Evolutionary conservation across 2,329 filamentous ascomycete genomes (phyloP).

Genomic region (Diaporthe sp.): DNA sequence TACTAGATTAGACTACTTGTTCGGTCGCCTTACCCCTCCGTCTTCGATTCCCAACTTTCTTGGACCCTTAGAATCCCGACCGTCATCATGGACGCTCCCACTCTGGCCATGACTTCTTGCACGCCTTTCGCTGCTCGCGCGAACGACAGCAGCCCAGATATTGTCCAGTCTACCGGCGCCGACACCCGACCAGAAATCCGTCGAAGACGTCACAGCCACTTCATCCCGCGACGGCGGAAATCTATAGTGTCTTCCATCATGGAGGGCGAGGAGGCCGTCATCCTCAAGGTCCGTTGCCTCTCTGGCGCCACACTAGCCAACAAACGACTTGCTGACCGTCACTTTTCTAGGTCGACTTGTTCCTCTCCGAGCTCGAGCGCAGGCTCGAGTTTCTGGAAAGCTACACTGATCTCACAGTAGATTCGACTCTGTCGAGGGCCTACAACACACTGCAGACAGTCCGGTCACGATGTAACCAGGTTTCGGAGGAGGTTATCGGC

Average conservation of each 20-base stretch:
- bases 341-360: slow-evolving; percentile 75
- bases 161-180: slow-evolving; percentile 30
- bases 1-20: not conserved
- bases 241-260: slow-evolving; percentile 73
- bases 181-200: slow-evolving; percentile 53
- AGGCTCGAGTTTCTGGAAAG: slow-evolving; percentile 90
- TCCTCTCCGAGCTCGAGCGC: slow-evolving; percentile 87
- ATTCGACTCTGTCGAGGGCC: slow-evolving; percentile 86
- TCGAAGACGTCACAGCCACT: slow-evolving; percentile 70
- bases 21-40: not conserved
- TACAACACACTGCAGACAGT: slow-evolving; percentile 90
- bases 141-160: slow-evolving; percentile 51
- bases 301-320: slow-evolving; percentile 26
- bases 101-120: slow-evolving; percentile 38
- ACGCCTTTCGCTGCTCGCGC: slow-evolving; percentile 3
- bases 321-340: slow-evolving; percentile 16
- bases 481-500: slow-evolving; percentile 90
- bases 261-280: slow-evolving; percentile 73
- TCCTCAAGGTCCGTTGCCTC: slow-evolving; percentile 64
- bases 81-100: slow-evolving; percentile 31
- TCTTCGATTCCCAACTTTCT: not conserved
- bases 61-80: not conserved
- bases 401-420: slow-evolving; percentile 86
- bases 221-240: slow-evolving; percentile 66
- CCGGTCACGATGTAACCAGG: slow-evolving; percentile 87